Evolutionary conservation across 2,329 filamentous ascomycete species (phyloP).

Genomic region (Meredithiella fracta): DNA sequence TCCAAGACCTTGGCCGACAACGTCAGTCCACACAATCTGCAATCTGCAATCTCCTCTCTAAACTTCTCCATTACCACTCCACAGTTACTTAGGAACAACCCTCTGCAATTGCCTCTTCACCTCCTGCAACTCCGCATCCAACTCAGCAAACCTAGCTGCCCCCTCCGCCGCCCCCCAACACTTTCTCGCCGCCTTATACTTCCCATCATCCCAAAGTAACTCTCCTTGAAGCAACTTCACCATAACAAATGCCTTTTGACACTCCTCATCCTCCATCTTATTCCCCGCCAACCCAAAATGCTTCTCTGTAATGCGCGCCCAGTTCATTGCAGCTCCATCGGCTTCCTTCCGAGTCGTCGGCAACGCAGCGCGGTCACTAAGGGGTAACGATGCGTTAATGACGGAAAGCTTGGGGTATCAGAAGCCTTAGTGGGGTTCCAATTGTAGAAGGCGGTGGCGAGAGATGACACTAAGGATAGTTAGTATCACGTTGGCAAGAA

Average conservation of each 20-base stretch:
- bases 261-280: not conserved
- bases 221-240: conserved; percentile 11
- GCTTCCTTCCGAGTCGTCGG: conserved; percentile 9
- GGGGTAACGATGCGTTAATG: conserved; percentile 8
- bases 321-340: conserved; percentile 8
- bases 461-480: conserved; percentile 7
- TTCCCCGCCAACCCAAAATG: not conserved
- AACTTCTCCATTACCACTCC: not conserved
- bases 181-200: conserved; percentile 10
- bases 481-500: not conserved
- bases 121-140: not conserved
- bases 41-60: no score
- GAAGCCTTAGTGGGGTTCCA: not conserved
- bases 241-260: conserved; percentile 8
- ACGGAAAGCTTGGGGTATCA: not conserved
- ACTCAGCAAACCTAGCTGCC: not conserved
- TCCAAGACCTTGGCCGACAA: no score
- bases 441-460: conserved; percentile 13
- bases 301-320: conserved; percentile 8
- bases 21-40: no score
- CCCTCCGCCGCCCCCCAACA: conserved; percentile 5
- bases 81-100: not conserved
- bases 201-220: conserved; percentile 10
- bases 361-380: conserved; percentile 9
- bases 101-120: not conserved